Conservation (phyloP, 371 early-diverging fungal genomes). For the Lichtheimia ramosa region DNA sequence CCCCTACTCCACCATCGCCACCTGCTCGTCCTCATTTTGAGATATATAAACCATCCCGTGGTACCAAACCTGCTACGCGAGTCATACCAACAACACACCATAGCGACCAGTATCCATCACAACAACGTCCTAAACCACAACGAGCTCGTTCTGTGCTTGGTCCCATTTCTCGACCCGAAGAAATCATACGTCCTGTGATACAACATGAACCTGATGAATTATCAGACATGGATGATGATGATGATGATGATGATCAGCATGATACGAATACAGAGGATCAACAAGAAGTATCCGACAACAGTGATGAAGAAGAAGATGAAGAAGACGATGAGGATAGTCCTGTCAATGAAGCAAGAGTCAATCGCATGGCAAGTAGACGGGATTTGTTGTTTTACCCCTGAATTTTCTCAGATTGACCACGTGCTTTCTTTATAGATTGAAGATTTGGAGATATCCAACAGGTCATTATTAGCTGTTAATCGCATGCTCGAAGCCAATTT, state of each 20-base stretch:
- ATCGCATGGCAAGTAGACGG: slow-evolving; percentile 26
- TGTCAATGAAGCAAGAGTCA: slow-evolving; percentile 41
- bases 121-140: neutral
- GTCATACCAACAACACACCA: neutral
- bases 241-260: slow-evolving; percentile 4
- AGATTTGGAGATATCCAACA: slow-evolving; percentile 52
- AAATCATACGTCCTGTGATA: neutral
- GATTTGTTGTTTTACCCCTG: slow-evolving; percentile 3
- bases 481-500: slow-evolving; percentile 51
- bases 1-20: neutral
- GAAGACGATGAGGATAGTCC: slow-evolving; percentile 23
- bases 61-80: neutral
- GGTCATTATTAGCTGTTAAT: slow-evolving; percentile 47
- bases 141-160: slow-evolving; percentile 1
- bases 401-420: no score
- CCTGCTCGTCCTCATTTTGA: slow-evolving; percentile 14
- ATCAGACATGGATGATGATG: neutral
- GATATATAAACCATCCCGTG: slow-evolving; percentile 14
- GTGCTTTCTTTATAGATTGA: slow-evolving; percentile 32
- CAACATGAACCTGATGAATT: slow-evolving; percentile 3
- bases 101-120: neutral
- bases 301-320: slow-evolving; percentile 6
- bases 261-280: slow-evolving; percentile 19
- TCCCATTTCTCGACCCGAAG: slow-evolving; percentile 4
- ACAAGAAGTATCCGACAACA: slow-evolving; percentile 16